These are phyloP conservation scores for Bruguiera parviflora DNA, from an alignment of 345 rosid genomes.

Conservation along the genomic window DNA sequence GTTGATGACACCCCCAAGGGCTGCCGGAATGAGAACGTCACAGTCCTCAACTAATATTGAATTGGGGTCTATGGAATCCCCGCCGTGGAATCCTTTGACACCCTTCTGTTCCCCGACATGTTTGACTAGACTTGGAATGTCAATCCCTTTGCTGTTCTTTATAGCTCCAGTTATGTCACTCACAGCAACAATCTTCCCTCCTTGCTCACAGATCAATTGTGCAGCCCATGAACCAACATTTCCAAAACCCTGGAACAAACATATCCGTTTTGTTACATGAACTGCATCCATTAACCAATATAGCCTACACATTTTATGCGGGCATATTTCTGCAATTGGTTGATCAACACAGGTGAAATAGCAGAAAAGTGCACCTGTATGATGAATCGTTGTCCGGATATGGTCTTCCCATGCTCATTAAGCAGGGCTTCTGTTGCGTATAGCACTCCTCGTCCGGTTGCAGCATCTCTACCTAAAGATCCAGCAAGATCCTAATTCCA, in stretches of 20 bases:
- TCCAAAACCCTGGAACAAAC: constrained; percentile 69
- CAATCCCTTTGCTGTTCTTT: constrained; percentile 72
- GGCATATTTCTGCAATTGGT: background rate
- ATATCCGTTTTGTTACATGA: background rate
- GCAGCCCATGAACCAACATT: constrained; percentile 99
- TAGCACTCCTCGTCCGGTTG: constrained; percentile 93
- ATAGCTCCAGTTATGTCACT: constrained; percentile 89
- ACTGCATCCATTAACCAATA: background rate
- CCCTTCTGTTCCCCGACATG: constrained; percentile 64
- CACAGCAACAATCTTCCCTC: constrained; percentile 82
- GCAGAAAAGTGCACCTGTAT: constrained; percentile 55
- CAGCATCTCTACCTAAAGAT: constrained; percentile 94
- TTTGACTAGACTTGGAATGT: constrained; percentile 51
- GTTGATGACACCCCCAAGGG: constrained; percentile 91
- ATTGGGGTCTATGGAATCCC: constrained; percentile 49
- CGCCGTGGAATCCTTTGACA: constrained; percentile 73
- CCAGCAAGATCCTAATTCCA: constrained; percentile 84
- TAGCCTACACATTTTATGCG: no score
- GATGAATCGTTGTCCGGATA: constrained; percentile 71
- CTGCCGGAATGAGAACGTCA: constrained; percentile 87
- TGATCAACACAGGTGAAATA: background rate
- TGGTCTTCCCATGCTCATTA: constrained; percentile 68
- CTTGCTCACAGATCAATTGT: constrained; percentile 59
- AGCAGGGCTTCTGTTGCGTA: constrained; percentile 95
- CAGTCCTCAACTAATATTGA: constrained; percentile 76